These are phyloP conservation scores for Parsonsia alboflavescens DNA, from an alignment of 257 asterid genomes.

Conservation along the genomic window DNA sequence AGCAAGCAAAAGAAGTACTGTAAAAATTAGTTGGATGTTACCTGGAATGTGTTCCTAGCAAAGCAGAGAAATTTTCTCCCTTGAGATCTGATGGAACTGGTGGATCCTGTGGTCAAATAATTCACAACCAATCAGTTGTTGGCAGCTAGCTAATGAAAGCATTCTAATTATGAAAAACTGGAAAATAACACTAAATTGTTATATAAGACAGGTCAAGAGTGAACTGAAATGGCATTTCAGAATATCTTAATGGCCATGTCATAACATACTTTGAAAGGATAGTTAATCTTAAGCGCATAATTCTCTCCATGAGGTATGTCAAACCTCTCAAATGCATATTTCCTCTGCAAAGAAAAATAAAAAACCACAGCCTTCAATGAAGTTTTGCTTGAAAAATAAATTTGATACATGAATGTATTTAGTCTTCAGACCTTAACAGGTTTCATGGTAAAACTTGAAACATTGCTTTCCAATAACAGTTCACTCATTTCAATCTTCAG, in stretches of 20 bases:
- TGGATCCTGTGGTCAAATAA: constrained; percentile 54
- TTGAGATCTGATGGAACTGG: constrained; percentile 86
- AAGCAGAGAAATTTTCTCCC: constrained; percentile 68
- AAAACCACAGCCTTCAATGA: constrained; percentile 7
- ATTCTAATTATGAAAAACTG: neutral
- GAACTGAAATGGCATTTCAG: neutral
- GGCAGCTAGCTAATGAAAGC: constrained; percentile 13
- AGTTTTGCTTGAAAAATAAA: constrained; percentile 10
- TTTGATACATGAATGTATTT: constrained; percentile 16
- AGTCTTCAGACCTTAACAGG: constrained; percentile 75
- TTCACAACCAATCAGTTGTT: constrained; percentile 23
- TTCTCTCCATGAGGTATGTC: constrained; percentile 85
- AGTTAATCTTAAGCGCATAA: constrained; percentile 75
- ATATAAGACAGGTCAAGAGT: neutral
- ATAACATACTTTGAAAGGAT: constrained; percentile 70
- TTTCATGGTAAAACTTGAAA: constrained; percentile 71
- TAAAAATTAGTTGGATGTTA: constrained; percentile 19
- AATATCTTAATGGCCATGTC: neutral
- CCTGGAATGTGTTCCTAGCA: constrained; percentile 97
- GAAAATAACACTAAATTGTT: neutral
- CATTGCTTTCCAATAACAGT: constrained; percentile 49
- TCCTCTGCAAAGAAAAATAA: constrained; percentile 47
- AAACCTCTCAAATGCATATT: constrained; percentile 88
- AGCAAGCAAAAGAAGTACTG: constrained; percentile 13
- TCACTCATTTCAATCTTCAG: constrained; percentile 65